Percentiles rank a stretch among this genome's conserved stretches.
Evolutionary conservation across 176 grass and related monocot genomes (phyloP).

Genomic region (Pontederia crassipes): DNA sequence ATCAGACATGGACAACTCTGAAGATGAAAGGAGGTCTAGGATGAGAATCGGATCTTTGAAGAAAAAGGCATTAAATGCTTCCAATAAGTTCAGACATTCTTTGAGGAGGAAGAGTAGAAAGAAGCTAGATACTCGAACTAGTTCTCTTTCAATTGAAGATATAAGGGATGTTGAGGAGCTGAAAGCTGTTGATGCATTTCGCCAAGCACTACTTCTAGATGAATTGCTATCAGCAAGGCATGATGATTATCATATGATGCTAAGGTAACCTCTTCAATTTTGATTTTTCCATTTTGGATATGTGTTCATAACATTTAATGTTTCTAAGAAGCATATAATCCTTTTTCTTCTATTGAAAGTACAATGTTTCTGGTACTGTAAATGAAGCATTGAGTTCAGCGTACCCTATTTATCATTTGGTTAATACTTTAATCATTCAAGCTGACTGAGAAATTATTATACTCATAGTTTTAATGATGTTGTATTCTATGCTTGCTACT

Average conservation of each 20-base stretch:
- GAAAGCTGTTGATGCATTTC: conserved; percentile 60
- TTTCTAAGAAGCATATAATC: not conserved
- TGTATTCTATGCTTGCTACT: no score
- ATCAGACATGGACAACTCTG: conserved; percentile 53
- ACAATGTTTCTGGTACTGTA: no score
- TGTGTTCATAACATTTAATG: not conserved
- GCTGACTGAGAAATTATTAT: no score
- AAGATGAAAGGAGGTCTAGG: conserved; percentile 40
- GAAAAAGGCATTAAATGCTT: conserved; percentile 58
- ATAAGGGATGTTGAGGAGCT: conserved; percentile 58
- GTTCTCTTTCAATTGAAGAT: conserved; percentile 42
- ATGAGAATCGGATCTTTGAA: conserved; percentile 56
- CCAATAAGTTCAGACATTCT: conserved; percentile 65
- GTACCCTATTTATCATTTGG: no score
- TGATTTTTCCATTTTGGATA: not conserved
- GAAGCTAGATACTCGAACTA: conserved; percentile 26
- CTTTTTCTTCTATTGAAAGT: no score
- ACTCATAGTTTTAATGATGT: no score
- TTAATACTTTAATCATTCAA: no score
- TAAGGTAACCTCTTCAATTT: conserved; percentile 32
- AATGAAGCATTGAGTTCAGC: no score
- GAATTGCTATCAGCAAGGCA: conserved; percentile 57
- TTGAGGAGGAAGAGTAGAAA: conserved; percentile 49
- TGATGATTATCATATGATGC: conserved; percentile 64
- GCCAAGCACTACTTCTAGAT: conserved; percentile 38